Evolutionary conservation across 2,329 filamentous ascomycete genomes (phyloP).

Genomic region (Neofusicoccum sp.): DNA sequence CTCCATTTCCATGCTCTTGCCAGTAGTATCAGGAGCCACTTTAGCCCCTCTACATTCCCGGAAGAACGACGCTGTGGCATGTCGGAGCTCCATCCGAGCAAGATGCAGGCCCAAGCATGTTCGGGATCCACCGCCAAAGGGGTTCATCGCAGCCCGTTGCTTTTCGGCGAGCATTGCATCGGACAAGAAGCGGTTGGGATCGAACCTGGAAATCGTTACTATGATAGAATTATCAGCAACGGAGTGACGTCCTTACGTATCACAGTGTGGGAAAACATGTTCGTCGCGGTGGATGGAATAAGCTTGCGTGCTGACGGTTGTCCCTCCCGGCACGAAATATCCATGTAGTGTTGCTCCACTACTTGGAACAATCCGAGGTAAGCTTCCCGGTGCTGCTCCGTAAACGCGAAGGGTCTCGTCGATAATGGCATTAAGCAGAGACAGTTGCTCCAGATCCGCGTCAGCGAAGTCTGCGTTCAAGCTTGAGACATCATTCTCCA

Average conservation of each 20-base stretch:
- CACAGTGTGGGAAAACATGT: slow-evolving; percentile 53
- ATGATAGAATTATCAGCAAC: too few species aligned
- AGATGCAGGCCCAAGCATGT: slow-evolving; percentile 70
- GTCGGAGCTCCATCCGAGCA: slow-evolving; percentile 57
- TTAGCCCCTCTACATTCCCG: slow-evolving; percentile 39
- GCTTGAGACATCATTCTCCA: slow-evolving; percentile 26
- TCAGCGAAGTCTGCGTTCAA: slow-evolving; percentile 23
- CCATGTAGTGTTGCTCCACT: slow-evolving; percentile 33
- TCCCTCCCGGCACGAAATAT: slow-evolving; percentile 34
- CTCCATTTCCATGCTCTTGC: slow-evolving; percentile 43
- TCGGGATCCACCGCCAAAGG: slow-evolving; percentile 66
- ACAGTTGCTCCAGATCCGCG: slow-evolving; percentile 30
- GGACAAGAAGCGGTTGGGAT: slow-evolving; percentile 25
- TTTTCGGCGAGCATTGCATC: slow-evolving; percentile 15
- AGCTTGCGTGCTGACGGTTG: slow-evolving; percentile 38
- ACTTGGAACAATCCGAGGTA: slow-evolving; percentile 36
- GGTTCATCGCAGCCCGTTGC: slow-evolving; percentile 40
- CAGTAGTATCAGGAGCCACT: slow-evolving; percentile 30
- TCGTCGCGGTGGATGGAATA: slow-evolving; percentile 42
- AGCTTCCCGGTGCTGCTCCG: slow-evolving; percentile 33
- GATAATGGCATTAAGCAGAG: slow-evolving; percentile 37
- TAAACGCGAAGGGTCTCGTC: slow-evolving; percentile 40
- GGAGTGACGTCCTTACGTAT: too few species aligned
- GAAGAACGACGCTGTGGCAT: slow-evolving; percentile 54
- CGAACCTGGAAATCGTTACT: too few species aligned